A percentile compares a stretch with the other conserved stretches of the same genome.
Evolutionary conservation across 176 grass and related monocot species (phyloP).

Genomic region (Bothriochloa decipiens): DNA sequence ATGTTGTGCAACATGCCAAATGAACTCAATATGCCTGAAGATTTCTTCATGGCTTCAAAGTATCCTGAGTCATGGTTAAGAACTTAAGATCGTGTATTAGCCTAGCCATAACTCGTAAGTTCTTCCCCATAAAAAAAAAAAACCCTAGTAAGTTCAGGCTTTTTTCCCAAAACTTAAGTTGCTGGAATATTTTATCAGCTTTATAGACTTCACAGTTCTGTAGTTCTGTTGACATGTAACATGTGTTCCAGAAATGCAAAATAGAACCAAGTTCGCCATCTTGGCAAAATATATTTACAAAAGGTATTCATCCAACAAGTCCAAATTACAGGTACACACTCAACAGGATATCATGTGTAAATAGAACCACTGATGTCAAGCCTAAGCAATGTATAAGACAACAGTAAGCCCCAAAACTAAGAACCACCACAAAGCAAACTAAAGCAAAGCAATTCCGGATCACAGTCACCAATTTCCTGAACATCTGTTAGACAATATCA

Average conservation of each 20-base stretch:
- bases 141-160: background rate
- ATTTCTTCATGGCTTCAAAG: slow-evolving; percentile 13
- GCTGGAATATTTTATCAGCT: background rate
- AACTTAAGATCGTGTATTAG: background rate
- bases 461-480: background rate
- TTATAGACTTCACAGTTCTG: background rate
- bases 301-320: background rate
- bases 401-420: slow-evolving; percentile 19
- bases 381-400: background rate
- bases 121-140: background rate
- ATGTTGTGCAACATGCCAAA: background rate
- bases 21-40: slow-evolving; percentile 19
- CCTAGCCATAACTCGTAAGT: slow-evolving; percentile 22
- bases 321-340: slow-evolving; percentile 17
- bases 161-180: background rate
- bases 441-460: background rate
- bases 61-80: background rate
- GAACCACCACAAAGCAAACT: background rate
- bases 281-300: background rate
- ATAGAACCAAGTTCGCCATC: background rate
- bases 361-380: slow-evolving; percentile 1
- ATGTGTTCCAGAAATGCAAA: slow-evolving; percentile 21
- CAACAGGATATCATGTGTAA: background rate
- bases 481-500: slow-evolving; percentile 10
- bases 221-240: background rate